Evolutionary conservation across 345 rosid genomes (phyloP), one percentile per base, ranked within the genome.

Genomic region (Linum trigynum): DNA sequence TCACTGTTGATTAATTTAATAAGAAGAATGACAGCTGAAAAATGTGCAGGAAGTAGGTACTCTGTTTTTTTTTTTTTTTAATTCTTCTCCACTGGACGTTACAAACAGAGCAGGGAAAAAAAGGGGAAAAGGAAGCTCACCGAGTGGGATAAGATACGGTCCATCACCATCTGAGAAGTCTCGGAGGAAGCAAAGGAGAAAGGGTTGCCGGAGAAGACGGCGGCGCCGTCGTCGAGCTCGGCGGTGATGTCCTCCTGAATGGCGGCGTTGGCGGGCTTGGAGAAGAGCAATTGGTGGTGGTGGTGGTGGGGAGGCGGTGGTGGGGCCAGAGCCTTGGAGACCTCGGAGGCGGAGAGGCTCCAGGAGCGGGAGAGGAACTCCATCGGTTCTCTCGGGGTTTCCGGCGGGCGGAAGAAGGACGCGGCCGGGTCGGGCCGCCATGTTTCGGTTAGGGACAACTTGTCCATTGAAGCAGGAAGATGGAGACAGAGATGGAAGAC

Each of bases 141-240:
- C 85, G 99, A 89, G 78, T 95, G 99, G 48, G 96, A 90, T 91
- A 95, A 77, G 81, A 95, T 95, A 43, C 99, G 85, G 15, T 95
- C 99, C 90, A 95, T 80, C 67, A 95, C 87, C 98, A 95, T 88
- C 81, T 83, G 99, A 36, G 96, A 95, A 43, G 99, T 95, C 73
- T 95, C 99, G 0, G 90, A 88, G 40, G 90, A 89, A 8, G 96
- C 99, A 36, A 95, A 95, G 4, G 96, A 88, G 80, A 88, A 90
- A 2, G 95, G 92, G 79, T 90, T 95, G 2, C 98, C 96, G 38
- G 94, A 81, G 76, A 83, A 86, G 1, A 77, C 58, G 53, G 81
- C 87, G 65, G 12, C 15, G 4, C 64, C 77, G 6, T 87, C 97
- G 17, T 87, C 97, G 1, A 77, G 23, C 53, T 87, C 97, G 2